These are phyloP conservation scores for Rhipidocladum racemiflorum DNA, from an alignment of 176 grass and related monocot species.

Conservation along the genomic window DNA sequence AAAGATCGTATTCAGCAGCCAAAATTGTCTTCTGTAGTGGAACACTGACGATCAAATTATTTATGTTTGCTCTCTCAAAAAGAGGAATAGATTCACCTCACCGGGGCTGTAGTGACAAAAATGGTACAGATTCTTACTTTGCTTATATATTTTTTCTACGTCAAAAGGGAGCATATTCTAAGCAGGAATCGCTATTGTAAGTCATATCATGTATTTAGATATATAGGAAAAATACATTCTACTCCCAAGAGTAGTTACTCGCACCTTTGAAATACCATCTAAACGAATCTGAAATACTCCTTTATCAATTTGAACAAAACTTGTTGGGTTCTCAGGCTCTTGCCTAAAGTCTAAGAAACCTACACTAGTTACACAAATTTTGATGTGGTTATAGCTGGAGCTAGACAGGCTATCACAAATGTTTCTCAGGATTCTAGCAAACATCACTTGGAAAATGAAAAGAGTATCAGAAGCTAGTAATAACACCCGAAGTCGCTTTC, in stretches of 20 bases:
- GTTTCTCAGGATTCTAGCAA: background rate
- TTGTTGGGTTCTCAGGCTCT: background rate
- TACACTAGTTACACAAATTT: background rate
- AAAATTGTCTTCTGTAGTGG: conserved; percentile 21
- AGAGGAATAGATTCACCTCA: background rate
- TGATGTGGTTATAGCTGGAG: background rate
- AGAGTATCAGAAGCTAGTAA: background rate
- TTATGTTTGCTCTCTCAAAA: background rate
- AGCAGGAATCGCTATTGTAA: background rate
- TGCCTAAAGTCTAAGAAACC: background rate
- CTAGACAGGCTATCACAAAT: background rate
- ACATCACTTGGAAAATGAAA: background rate
- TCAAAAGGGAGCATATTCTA: background rate
- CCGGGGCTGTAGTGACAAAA: conserved; percentile 5
- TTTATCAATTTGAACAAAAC: background rate
- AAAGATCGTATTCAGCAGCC: conserved; percentile 23
- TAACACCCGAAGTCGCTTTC: background rate
- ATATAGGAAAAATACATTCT: too few relatives aligned
- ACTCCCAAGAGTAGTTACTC: too few relatives aligned
- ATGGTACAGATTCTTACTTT: background rate
- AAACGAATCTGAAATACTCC: too few relatives aligned
- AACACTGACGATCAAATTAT: conserved; percentile 21
- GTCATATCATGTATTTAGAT: background rate
- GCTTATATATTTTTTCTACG: background rate
- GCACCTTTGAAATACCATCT: too few relatives aligned